Percentiles rank a stretch among this genome's conserved stretches.
Conservation (phyloP, 2,329 filamentous ascomycete genomes). For the Arthrocladium fulminans region DNA sequence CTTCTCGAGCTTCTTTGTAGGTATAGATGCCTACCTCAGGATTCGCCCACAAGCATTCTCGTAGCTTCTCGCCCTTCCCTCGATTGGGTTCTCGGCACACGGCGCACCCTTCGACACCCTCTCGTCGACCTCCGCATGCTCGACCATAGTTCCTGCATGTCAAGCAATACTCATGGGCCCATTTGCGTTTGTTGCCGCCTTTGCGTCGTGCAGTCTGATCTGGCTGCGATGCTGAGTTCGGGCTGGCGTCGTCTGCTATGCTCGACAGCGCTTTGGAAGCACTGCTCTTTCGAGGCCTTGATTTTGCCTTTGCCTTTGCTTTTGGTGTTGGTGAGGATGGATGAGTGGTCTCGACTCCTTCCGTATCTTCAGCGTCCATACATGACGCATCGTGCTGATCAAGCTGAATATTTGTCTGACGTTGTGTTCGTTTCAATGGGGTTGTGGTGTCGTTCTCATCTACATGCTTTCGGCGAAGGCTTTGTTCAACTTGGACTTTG, state of each 20-base stretch:
- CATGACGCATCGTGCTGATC: background rate
- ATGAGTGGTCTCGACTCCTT: background rate
- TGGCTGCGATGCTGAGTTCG: background rate
- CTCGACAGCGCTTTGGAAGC: background rate
- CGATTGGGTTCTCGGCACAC: conserved; percentile 8
- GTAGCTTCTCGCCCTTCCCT: conserved; percentile 6
- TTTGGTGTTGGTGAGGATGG: background rate
- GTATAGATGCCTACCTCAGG: conserved; percentile 4
- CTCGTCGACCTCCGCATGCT: conserved; percentile 6
- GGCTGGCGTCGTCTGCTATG: background rate
- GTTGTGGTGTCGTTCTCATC: background rate
- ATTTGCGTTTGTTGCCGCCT: conserved; percentile 10
- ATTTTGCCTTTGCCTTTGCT: background rate
- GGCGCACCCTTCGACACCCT: conserved; percentile 2
- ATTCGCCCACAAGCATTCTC: conserved; percentile 8
- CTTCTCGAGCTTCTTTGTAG: conserved; percentile 6
- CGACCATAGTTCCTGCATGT: conserved; percentile 7
- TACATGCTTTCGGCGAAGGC: background rate
- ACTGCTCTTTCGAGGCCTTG: background rate
- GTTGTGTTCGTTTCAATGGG: background rate
- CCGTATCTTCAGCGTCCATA: background rate
- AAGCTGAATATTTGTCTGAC: background rate
- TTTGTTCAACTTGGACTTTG: background rate
- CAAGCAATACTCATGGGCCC: conserved; percentile 6
- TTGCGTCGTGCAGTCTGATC: background rate